Percentiles rank a stretch among this genome's conserved stretches.
These are phyloP conservation scores for Fusarium decemcellulare DNA, from an alignment of 2,329 filamentous ascomycete species.

Conservation along the genomic window DNA sequence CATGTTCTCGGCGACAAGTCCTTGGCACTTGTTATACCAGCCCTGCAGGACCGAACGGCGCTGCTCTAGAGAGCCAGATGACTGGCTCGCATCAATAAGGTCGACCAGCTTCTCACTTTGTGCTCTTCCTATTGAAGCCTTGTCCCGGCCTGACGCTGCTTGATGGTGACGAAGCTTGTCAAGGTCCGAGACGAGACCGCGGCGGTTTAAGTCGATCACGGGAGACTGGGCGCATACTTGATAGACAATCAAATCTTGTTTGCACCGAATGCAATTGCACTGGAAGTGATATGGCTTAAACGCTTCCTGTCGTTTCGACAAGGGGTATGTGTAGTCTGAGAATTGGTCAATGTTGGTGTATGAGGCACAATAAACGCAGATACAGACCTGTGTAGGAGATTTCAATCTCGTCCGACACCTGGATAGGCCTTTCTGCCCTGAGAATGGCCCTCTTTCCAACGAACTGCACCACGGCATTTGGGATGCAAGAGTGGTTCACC, in stretches of 20 bases:
- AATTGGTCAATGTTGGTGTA: neutral
- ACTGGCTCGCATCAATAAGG: constrained; percentile 41
- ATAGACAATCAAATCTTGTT: constrained; percentile 67
- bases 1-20: constrained; percentile 47
- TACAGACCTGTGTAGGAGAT: constrained; percentile 73
- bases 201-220: constrained; percentile 58
- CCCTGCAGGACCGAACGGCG: constrained; percentile 37
- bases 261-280: constrained; percentile 66
- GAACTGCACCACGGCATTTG: constrained; percentile 72
- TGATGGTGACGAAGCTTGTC: constrained; percentile 47
- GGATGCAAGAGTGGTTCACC: constrained; percentile 74
- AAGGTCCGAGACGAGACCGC: constrained; percentile 61
- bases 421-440: constrained; percentile 64
- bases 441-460: constrained; percentile 65
- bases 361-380: neutral
- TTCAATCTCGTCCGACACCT: constrained; percentile 68
- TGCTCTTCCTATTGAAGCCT: constrained; percentile 30
- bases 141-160: constrained; percentile 38
- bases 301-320: constrained; percentile 57
- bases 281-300: constrained; percentile 67
- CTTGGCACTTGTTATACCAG: constrained; percentile 44
- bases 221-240: constrained; percentile 62
- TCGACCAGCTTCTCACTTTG: constrained; percentile 48
- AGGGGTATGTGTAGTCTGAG: constrained; percentile 64
- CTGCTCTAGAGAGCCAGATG: constrained; percentile 46